Evolutionary conservation across 2,329 filamentous ascomycete genomes (phyloP).

Genomic region (Helicocarpus griseus): DNA sequence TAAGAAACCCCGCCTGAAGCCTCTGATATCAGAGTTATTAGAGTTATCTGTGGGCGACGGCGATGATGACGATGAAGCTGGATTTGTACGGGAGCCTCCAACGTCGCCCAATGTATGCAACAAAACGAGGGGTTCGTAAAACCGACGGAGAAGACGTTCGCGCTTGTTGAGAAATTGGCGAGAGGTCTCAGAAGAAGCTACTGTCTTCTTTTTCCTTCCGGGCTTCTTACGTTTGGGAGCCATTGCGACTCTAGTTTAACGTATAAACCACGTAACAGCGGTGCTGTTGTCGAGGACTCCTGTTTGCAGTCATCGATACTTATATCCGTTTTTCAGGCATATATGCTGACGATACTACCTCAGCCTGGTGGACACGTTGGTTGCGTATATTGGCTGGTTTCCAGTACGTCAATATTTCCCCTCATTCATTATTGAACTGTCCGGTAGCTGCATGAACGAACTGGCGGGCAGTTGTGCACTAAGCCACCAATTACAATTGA

Average conservation of each 20-base stretch:
- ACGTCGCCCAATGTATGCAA: conserved; percentile 24
- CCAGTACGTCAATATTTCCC: neutral
- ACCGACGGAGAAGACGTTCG: conserved; percentile 19
- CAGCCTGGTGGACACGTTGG: neutral
- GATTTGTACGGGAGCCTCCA: conserved; percentile 19
- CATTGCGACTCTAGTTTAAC: neutral
- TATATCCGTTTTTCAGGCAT: neutral
- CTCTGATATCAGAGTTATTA: neutral
- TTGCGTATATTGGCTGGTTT: neutral
- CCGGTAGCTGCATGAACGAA: neutral
- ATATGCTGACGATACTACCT: neutral
- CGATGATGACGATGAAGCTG: neutral
- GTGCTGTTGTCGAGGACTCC: neutral
- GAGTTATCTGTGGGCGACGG: neutral
- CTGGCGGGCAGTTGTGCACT: neutral
- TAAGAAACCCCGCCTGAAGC: conserved; percentile 23
- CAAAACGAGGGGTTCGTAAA: conserved; percentile 33
- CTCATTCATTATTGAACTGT: neutral
- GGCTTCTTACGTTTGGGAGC: neutral
- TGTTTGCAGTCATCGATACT: neutral
- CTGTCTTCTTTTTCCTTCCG: neutral
- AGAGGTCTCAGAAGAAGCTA: neutral
- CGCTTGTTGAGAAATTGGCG: conserved; percentile 2
- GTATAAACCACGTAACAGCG: neutral
- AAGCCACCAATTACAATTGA: neutral